A percentile compares a stretch with the other conserved stretches of the same genome.
These are phyloP conservation scores for Gomphus bonarii DNA, from an alignment of 1,284 basidiomycete genomes.

Conservation along the genomic window DNA sequence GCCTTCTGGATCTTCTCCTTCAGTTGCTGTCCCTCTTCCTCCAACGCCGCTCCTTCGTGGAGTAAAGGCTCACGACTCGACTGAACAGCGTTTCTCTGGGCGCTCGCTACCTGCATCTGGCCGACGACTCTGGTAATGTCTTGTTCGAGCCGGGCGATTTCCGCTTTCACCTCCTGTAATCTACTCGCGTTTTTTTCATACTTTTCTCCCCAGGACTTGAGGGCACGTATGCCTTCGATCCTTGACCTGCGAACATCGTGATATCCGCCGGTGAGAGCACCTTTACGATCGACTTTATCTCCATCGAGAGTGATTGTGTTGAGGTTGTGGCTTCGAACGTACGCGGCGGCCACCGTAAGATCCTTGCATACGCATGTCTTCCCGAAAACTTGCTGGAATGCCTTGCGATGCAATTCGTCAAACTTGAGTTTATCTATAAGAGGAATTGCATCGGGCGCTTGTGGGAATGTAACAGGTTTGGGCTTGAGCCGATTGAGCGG, in stretches of 20 bases:
- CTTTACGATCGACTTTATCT: constrained; percentile 95
- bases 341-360: constrained; percentile 86
- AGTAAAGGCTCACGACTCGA: constrained; percentile 60
- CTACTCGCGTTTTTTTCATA: constrained; percentile 58
- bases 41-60: constrained; percentile 52
- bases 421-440: constrained; percentile 79
- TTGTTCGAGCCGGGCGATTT: constrained; percentile 72
- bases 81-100: constrained; percentile 62
- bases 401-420: constrained; percentile 63
- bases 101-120: constrained; percentile 60
- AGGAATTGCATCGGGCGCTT: constrained; percentile 82
- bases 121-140: constrained; percentile 75
- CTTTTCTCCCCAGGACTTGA: constrained; percentile 70
- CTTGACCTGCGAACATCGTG: constrained; percentile 87
- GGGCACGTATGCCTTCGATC: constrained; percentile 76
- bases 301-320: constrained; percentile 98
- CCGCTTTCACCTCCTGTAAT: constrained; percentile 64
- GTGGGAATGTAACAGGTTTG: constrained; percentile 56
- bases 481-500: constrained; percentile 94
- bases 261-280: constrained; percentile 91
- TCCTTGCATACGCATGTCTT: constrained; percentile 94
- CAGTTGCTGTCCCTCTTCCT: constrained; percentile 64
- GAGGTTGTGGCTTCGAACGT: constrained; percentile 89
- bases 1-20: constrained; percentile 53
- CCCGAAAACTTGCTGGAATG: constrained; percentile 97